These are phyloP conservation scores for Nicotiana rustica DNA, from an alignment of 305 asterid genomes.

Conservation along the genomic window DNA sequence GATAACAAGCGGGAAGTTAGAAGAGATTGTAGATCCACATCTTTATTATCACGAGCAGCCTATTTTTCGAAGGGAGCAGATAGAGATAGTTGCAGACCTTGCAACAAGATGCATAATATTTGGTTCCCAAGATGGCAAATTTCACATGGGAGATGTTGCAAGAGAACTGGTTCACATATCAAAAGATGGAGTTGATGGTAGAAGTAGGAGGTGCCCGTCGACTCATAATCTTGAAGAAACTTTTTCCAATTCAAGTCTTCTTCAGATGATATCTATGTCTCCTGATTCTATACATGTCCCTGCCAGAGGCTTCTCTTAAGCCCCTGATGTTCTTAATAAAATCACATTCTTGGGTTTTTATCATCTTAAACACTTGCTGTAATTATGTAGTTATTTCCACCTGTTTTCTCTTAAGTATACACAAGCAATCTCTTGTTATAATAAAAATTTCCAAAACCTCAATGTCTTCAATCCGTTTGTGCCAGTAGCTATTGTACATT, in stretches of 20 bases:
- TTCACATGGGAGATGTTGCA: constrained; percentile 65
- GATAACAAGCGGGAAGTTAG: constrained; percentile 67
- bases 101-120: constrained; percentile 74
- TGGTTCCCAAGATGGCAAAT: constrained; percentile 58
- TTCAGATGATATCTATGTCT: constrained; percentile 82
- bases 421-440: constrained; percentile 15
- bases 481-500: no score
- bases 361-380: constrained; percentile 12
- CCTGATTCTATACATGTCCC: constrained; percentile 71
- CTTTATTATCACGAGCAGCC: constrained; percentile 77
- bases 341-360: neutral
- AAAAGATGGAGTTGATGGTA: constrained; percentile 48
- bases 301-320: constrained; percentile 32
- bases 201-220: constrained; percentile 53
- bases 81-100: constrained; percentile 64
- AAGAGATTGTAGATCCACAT: constrained; percentile 70
- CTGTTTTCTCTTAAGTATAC: constrained; percentile 14
- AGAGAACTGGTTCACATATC: constrained; percentile 59
- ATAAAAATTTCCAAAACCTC: neutral
- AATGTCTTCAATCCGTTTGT: no score
- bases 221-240: constrained; percentile 62
- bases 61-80: constrained; percentile 54
- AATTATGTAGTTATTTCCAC: constrained; percentile 29
- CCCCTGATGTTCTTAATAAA: neutral
- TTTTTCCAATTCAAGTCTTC: constrained; percentile 80